A percentile compares a stretch with the other conserved stretches of the same genome.
Conservation (phyloP, 1,284 basidiomycete species). For the Vanrija sp. region DNA sequence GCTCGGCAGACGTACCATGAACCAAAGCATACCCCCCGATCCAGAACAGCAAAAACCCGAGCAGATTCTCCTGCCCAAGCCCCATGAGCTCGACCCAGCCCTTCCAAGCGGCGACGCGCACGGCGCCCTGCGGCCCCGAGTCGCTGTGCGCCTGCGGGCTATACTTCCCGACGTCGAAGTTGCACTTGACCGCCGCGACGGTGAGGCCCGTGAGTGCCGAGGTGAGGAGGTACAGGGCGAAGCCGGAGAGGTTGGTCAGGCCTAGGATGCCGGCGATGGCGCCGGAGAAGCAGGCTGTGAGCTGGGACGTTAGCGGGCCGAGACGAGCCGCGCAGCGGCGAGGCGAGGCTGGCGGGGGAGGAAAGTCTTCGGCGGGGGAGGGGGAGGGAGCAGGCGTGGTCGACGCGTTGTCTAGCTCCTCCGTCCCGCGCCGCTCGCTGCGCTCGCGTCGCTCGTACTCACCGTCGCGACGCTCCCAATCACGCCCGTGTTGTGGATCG, state of each 20-base stretch:
- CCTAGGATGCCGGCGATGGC: slow-evolving; percentile 80
- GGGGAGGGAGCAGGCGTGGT: not conserved
- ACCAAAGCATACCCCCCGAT: slow-evolving; percentile 67
- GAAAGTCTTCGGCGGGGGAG: slow-evolving; percentile 57
- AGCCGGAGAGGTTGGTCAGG: slow-evolving; percentile 74
- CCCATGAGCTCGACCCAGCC: slow-evolving; percentile 61
- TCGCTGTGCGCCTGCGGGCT: slow-evolving; percentile 31
- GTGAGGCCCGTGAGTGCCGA: slow-evolving; percentile 63
- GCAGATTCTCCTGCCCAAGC: slow-evolving; percentile 77
- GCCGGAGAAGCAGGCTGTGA: slow-evolving; percentile 75
- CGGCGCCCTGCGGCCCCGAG: slow-evolving; percentile 44
- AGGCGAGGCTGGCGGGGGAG: not conserved
- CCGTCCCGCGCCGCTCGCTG: no score
- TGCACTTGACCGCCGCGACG: slow-evolving; percentile 66
- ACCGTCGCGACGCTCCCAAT: slow-evolving; percentile 50
- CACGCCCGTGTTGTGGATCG: slow-evolving; percentile 61
- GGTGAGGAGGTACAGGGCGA: slow-evolving; percentile 67
- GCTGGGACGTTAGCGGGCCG: slow-evolving; percentile 32
- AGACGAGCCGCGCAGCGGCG: not conserved
- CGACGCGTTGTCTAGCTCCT: not conserved
- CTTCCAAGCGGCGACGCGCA: slow-evolving; percentile 25
- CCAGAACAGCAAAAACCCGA: slow-evolving; percentile 83
- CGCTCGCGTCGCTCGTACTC: slow-evolving; percentile 6
- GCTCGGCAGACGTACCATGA: slow-evolving; percentile 7
- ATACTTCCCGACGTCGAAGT: slow-evolving; percentile 48